A percentile compares a stretch with the other conserved stretches of the same genome.
These are phyloP conservation scores for Crithidia brevicula DNA, from an alignment of 208 protist species.

Conservation along the genomic window DNA sequence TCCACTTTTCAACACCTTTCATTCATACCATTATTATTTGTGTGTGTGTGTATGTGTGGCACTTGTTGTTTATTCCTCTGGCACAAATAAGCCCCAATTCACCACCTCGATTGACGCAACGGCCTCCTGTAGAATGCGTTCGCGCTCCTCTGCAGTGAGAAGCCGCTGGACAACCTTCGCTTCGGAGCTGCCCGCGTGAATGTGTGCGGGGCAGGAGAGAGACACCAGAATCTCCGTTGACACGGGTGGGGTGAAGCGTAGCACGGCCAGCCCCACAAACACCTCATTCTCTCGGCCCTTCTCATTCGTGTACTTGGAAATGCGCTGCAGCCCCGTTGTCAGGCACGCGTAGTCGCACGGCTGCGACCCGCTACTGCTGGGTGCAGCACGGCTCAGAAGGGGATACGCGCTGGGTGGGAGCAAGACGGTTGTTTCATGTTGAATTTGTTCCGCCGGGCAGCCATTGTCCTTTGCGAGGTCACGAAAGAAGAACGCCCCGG, in stretches of 20 bases:
- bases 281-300: constrained; percentile 70
- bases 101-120: constrained; percentile 49
- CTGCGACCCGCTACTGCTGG: constrained; percentile 8
- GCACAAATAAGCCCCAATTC: constrained; percentile 75
- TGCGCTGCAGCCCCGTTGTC: constrained; percentile 50
- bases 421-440: not conserved
- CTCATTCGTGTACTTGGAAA: constrained; percentile 81
- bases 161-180: constrained; percentile 48
- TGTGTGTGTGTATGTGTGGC: not conserved
- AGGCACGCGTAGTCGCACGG: constrained; percentile 55
- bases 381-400: constrained; percentile 14
- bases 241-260: constrained; percentile 62
- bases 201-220: constrained; percentile 49
- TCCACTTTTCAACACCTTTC: too few relatives aligned
- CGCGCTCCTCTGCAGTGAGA: constrained; percentile 45
- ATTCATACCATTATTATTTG: not conserved
- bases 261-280: constrained; percentile 56
- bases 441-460: constrained; percentile 25
- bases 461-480: constrained; percentile 76
- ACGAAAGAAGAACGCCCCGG: constrained; percentile 61
- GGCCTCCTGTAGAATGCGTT: constrained; percentile 30
- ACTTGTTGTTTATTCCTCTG: constrained; percentile 29
- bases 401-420: constrained; percentile 44
- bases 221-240: constrained; percentile 71
- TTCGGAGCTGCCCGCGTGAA: constrained; percentile 70